Base-by-base conservation (phyloP, 306 rosid genomes). In the Ochetophila trinervis region DNA sequence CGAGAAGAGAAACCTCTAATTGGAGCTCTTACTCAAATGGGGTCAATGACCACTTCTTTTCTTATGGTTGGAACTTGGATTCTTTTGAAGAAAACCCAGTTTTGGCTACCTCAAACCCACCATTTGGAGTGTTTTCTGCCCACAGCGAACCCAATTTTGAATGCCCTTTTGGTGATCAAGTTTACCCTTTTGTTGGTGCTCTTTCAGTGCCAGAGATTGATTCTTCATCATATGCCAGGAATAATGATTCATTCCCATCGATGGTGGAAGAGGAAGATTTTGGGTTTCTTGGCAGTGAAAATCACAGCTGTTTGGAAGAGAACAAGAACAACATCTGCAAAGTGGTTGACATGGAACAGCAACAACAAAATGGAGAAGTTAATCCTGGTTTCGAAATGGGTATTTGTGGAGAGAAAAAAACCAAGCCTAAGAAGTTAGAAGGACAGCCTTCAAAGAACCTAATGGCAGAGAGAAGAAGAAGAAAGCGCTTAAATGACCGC, bases 391-490 rank as follows among this genome's bases (percentile, higher is more conserved):
- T 87, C 66, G 76, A 84, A 56, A 76, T 87, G 84, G 88, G 88
- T 5, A 37, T 85, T 64, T 83, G 85, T 74, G 88, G 66, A 21
- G 95, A 82, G 45, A 85, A 79, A 35, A 84, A 78, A 35, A 40
- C 57, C 27, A 83, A 54, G 40, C 63, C 86, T 44, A 87, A 82
- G 74, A 91, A 78, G 74, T 67, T 85, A 6, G 87, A 87, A 73
- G 97, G 97, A 57, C 95, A 87, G 64, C 95, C 95, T 13, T 87
- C 97, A 5, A 91, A 91, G 87, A 91, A 91, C 80, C 88, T 91
- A 36, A 91, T 91, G 97, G 97, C 97, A 34, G 97, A 91, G 66
- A 84, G 97, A 57, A 86, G 97, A 45, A 72, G 97, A 53, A 82
- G 97, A 71, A 88, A 88, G 77, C 79, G 95, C 32, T 72, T 91